These are phyloP conservation scores for Ophiostoma tasmaniense DNA, from an alignment of 2,329 filamentous ascomycete genomes.

Conservation along the genomic window DNA sequence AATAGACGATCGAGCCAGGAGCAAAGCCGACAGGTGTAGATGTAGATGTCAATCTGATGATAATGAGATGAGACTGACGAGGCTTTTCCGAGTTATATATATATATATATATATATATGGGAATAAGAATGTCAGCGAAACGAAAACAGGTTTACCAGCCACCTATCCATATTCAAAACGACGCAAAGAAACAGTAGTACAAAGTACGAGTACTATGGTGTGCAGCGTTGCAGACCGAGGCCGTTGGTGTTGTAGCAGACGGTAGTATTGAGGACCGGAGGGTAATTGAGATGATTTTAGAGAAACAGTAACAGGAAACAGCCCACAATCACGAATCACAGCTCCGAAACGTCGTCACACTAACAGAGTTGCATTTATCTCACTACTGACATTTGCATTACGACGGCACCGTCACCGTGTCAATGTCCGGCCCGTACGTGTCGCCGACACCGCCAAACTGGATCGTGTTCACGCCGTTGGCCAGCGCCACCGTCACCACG, in stretches of 20 bases:
- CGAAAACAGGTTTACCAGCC: neutral
- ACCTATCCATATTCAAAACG: neutral
- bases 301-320: too few relatives aligned
- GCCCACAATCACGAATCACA: neutral
- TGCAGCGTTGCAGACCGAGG: neutral
- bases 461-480: slow-evolving; percentile 42
- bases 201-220: too few relatives aligned
- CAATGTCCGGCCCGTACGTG: slow-evolving; percentile 42
- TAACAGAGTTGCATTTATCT: too few relatives aligned
- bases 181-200: neutral
- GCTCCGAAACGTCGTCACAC: neutral
- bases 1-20: neutral
- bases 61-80: too few relatives aligned
- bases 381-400: neutral
- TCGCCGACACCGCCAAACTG: slow-evolving; percentile 35
- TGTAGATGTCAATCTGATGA: too few relatives aligned
- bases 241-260: neutral
- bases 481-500: slow-evolving; percentile 40
- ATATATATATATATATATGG: too few relatives aligned
- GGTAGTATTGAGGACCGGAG: neutral
- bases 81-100: too few relatives aligned
- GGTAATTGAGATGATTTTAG: too few relatives aligned
- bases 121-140: neutral
- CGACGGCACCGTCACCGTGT: slow-evolving; percentile 42
- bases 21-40: neutral